These are phyloP conservation scores for Podila verticillata DNA, from an alignment of 192 early-diverging fungal species.

Conservation along the genomic window DNA sequence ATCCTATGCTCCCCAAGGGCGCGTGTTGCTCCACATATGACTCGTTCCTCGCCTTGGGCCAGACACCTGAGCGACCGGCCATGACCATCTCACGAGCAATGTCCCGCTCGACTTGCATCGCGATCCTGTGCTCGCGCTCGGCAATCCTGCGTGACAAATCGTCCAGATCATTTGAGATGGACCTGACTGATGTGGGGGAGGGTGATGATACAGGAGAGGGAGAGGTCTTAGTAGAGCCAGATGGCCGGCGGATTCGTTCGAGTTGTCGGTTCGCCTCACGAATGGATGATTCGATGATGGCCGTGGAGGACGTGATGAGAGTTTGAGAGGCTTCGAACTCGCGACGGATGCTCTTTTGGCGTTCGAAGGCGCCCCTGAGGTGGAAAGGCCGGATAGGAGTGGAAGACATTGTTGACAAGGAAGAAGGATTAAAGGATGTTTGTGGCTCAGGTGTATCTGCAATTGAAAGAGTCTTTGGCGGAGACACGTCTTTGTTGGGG, in stretches of 20 bases:
- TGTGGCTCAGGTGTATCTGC: neutral
- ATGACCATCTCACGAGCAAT: neutral
- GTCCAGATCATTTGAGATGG: neutral
- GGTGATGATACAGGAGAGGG: neutral
- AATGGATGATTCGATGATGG: neutral
- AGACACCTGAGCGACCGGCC: neutral
- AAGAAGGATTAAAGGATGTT: neutral
- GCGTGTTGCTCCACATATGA: neutral
- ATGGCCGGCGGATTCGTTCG: neutral
- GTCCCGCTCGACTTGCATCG: neutral
- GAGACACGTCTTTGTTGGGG: neutral
- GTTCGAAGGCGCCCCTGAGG: neutral
- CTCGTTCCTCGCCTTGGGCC: neutral
- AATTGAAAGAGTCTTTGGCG: neutral
- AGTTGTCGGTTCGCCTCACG: neutral
- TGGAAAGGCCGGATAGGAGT: neutral
- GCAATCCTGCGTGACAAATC: neutral
- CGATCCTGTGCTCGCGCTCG: neutral
- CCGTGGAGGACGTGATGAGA: neutral
- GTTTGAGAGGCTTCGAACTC: neutral
- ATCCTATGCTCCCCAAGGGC: neutral
- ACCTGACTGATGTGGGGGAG: neutral
- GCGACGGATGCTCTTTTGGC: neutral
- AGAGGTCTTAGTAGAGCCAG: neutral
- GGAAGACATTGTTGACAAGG: neutral